Evolutionary conservation across 495 filamentous ascomycete genomes (phyloP), one percentile per base, ranked within the genome.

Genomic region (Aspergillus steynii): DNA sequence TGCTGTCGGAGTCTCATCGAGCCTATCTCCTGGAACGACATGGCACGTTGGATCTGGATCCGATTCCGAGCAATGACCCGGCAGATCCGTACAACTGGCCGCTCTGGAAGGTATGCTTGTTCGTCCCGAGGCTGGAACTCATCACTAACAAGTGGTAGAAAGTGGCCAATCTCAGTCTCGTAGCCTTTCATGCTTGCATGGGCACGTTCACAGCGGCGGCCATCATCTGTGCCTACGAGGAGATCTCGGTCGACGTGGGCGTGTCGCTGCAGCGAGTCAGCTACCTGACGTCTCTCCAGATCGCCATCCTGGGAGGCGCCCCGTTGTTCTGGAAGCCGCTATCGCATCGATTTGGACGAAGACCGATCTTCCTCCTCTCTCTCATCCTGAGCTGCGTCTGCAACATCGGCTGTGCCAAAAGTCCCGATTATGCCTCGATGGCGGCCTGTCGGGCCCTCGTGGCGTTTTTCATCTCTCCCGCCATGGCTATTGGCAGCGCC

Each of bases 31-130:
- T 84, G 1, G 53, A 77, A 37, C 77, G 81, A 32, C 82, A 85
- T 80, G 82, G 82, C 46, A 85, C 79, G 0, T 45, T 81, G 25
- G 75, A 84, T 49, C 72, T 85, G 12, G 79, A 82, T 60, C 83
- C 83, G 0, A 58, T 85, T n/a, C 83, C 83, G 15, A 74, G 73
- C 37, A 74, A 73, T 62, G 74, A 74, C 42, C 73, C 75, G 14
- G 80, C 77, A 6, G 83, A 85, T 68, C 83, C 83, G 26, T 82
- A 80, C 60, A 84, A 85, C 54, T 84, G 83, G 83, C 74, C 80
- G 5, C 15, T 49, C 10, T 83, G 80, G 78, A 83, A 84, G 76
- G 80, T 82, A 57, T 42, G 26, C 50, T 7, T 25, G 15, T 31
- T 10, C 26, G 12, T 14, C n/a, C 29, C 15, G 26, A 53, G 15